Conservation (phyloP, 495 filamentous ascomycete genomes). For the Neurospora terricola region DNA sequence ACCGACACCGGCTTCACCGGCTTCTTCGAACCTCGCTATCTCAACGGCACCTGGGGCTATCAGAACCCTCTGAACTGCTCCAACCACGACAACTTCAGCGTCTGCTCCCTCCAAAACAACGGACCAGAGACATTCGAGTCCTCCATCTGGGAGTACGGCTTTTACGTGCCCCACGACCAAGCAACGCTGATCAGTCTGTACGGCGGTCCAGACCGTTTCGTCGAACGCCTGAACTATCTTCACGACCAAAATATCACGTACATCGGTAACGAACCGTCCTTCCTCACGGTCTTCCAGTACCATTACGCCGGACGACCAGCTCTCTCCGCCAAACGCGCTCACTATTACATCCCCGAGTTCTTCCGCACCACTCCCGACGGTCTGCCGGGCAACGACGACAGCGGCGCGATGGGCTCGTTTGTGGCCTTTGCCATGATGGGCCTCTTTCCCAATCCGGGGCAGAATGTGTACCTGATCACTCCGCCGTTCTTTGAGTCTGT, state of each 20-base stretch:
- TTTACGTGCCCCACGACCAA: slow-evolving; percentile 59
- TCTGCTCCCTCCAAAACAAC: slow-evolving; percentile 53
- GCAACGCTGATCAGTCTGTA: slow-evolving; percentile 48
- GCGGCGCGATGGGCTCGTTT: slow-evolving; percentile 64
- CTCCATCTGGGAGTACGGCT: slow-evolving; percentile 63
- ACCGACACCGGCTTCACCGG: slow-evolving; percentile 53
- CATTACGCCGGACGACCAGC: slow-evolving; percentile 61
- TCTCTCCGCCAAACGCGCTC: slow-evolving; percentile 49
- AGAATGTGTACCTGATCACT: slow-evolving; percentile 65
- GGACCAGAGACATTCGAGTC: slow-evolving; percentile 63
- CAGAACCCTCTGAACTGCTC: slow-evolving; percentile 63
- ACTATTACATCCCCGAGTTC: slow-evolving; percentile 56
- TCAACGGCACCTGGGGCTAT: slow-evolving; percentile 58
- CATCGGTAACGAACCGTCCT: slow-evolving; percentile 64
- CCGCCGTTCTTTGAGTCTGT: slow-evolving; percentile 57
- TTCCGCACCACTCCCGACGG: slow-evolving; percentile 52
- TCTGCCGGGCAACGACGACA: slow-evolving; percentile 65
- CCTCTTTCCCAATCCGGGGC: slow-evolving; percentile 64
- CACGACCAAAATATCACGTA: slow-evolving; percentile 57
- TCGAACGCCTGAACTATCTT: slow-evolving; percentile 52
- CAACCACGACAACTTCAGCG: slow-evolving; percentile 36
- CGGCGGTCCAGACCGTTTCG: slow-evolving; percentile 51
- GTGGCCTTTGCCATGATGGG: slow-evolving; percentile 63
- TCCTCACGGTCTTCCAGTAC: slow-evolving; percentile 60
- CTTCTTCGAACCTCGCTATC: slow-evolving; percentile 57